Evolutionary conservation across 139 green algal species (phyloP).

Genomic region (Volvox africanus): DNA sequence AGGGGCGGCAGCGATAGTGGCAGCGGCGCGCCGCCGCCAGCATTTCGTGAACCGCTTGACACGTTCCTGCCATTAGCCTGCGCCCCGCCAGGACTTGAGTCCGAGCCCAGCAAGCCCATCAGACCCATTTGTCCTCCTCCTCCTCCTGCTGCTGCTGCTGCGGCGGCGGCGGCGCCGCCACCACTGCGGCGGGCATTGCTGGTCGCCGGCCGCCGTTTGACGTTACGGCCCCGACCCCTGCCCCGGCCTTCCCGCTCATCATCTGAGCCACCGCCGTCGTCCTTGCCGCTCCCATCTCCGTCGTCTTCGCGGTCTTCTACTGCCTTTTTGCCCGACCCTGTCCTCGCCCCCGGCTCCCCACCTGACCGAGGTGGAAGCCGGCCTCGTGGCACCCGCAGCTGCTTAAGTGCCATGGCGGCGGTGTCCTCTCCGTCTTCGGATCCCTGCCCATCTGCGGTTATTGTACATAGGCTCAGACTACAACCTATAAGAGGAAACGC

Average conservation of each 20-base stretch:
- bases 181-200: background rate
- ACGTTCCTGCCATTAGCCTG: background rate
- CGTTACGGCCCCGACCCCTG: background rate
- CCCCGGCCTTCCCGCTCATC: conserved; percentile 4
- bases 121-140: background rate
- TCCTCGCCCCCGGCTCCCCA: background rate
- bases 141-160: background rate
- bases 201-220: background rate
- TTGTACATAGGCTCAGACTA: too few relatives aligned
- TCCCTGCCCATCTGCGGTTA: background rate
- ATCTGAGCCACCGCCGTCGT: background rate
- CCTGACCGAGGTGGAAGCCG: background rate
- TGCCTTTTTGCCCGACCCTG: too few relatives aligned
- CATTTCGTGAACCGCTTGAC: background rate
- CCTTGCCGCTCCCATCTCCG: background rate
- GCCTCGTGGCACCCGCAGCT: background rate
- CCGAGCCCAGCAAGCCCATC: background rate
- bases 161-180: background rate
- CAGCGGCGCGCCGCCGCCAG: background rate
- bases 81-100: background rate
- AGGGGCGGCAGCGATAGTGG: background rate
- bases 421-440: conserved; percentile 32
- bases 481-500: too few relatives aligned
- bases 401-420: conserved; percentile 25
- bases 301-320: background rate